Conservation (phyloP, 2,329 filamentous ascomycete species). For the Ilyonectria destructans region DNA sequence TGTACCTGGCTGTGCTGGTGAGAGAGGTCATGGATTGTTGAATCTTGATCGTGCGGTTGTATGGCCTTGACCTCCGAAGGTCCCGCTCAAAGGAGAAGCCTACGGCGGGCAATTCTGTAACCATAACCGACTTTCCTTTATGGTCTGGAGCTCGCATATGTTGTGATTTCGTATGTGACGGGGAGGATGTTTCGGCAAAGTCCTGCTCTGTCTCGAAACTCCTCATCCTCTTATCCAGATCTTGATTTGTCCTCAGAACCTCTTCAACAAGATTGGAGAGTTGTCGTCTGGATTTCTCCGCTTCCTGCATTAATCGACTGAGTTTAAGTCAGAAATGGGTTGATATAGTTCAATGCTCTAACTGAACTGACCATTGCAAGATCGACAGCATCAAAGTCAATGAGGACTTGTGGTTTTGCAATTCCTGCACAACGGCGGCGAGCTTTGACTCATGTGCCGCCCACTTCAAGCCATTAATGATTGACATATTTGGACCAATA, state of each 20-base stretch:
- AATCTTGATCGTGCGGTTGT: not conserved
- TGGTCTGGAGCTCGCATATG: not conserved
- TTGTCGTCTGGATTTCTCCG: not conserved
- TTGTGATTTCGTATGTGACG: not conserved
- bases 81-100: conserved; percentile 5
- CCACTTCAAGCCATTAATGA: conserved; percentile 8
- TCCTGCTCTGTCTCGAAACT: not conserved
- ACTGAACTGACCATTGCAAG: not conserved
- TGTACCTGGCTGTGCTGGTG: conserved; percentile 9
- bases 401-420: conserved; percentile 13
- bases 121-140: not conserved
- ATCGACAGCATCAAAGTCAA: conserved; percentile 16
- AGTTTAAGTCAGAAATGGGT: not conserved
- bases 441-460: conserved; percentile 4
- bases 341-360: not conserved
- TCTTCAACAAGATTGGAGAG: conserved; percentile 8
- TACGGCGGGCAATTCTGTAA: not conserved
- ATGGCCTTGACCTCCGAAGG: not conserved
- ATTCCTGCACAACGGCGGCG: not conserved
- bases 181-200: not conserved
- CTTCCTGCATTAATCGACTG: conserved; percentile 5
- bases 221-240: not conserved
- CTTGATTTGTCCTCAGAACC: conserved; percentile 6
- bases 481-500: not conserved
- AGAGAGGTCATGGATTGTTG: conserved; percentile 1